These are phyloP conservation scores for Curvularia verruculosa DNA, from an alignment of 2,329 filamentous ascomycete species.

Conservation along the genomic window DNA sequence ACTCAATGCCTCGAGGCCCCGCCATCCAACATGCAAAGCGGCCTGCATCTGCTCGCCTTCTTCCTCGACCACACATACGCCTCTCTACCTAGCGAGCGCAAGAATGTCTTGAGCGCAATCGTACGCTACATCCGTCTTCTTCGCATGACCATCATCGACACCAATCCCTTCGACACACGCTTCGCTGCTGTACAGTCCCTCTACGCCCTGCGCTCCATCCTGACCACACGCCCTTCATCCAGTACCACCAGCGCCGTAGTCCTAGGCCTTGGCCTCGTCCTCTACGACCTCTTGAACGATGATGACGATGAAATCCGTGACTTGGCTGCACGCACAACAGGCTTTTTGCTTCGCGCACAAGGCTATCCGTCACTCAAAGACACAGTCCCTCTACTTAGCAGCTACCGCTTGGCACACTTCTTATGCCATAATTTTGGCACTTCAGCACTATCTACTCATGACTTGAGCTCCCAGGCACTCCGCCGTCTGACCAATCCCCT, in stretches of 20 bases:
- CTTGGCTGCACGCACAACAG: conserved; percentile 61
- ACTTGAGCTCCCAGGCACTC: conserved; percentile 47
- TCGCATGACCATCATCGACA: conserved; percentile 40
- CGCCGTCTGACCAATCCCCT: conserved; percentile 48
- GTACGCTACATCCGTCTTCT: conserved; percentile 40
- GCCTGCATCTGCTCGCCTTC: conserved; percentile 38
- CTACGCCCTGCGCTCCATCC: conserved; percentile 48
- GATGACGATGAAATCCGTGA: conserved; percentile 90
- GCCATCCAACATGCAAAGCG: conserved; percentile 42
- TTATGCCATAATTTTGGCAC: conserved; percentile 43
- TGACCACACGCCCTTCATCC: conserved; percentile 18
- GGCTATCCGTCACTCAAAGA: conserved; percentile 29
- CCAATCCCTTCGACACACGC: conserved; percentile 66
- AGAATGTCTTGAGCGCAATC: conserved; percentile 13
- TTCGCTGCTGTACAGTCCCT: conserved; percentile 65
- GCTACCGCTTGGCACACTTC: conserved; percentile 46
- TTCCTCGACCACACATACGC: conserved; percentile 40
- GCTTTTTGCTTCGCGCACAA: conserved; percentile 52
- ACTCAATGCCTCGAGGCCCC: conserved; percentile 33
- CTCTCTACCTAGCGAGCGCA: conserved; percentile 11
- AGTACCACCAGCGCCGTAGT: conserved; percentile 19
- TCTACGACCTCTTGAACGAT: conserved; percentile 64
- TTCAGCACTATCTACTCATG: conserved; percentile 15
- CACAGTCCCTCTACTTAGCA: conserved; percentile 58
- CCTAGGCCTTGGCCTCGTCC: conserved; percentile 53